Base-by-base conservation (phyloP, 2,329 filamentous ascomycete genomes). In the Cladosporium sp. region DNA sequence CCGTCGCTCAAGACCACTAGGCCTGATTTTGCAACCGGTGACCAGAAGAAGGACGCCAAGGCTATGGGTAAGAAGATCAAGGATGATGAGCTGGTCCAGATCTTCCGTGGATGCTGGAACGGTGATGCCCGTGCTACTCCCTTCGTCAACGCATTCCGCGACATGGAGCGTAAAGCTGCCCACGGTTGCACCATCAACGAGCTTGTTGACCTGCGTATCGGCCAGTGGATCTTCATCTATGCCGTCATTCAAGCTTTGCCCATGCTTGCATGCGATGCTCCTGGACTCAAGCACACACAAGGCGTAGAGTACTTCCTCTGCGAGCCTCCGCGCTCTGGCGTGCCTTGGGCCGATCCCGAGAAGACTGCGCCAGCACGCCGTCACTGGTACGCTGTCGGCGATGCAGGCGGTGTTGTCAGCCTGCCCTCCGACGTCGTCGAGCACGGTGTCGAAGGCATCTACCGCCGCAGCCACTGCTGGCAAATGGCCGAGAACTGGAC, bases 41-140 rank as follows among this genome's bases (percentile, higher is more conserved):
- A 91, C 23, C 76, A 86, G 1, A 94, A 92, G 78, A 90, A 92
- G 71, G 90, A 94, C 74, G 80, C 84, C 37, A 92, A 91, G 74
- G 85, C 91, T 64, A 85, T 88, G 67, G 85, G 84, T 21, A 88
- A 87, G 79, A 90, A 88, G 72, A 80, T 97, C 65, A 91, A 92
- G 76, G 87, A 90, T 62, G 87, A 94, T 66, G 92, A 97, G 73
- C 84, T 93, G 52, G 86, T 88, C 18, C 85, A 90, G 23, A 84
- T 97, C 37, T 80, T 97, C n/a, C 88, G 90, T 74, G 89, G 89
- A 67, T 90, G 91, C 0, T 93, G 93, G 79, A 96, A 97, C 70
- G 85, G 87, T 53, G 91, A 94, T 70, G 88, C 88, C 1, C 86
- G 81, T 26, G 72, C 74, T n/a, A 80, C 77, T 14, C 85, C 89